Conservation (phyloP, 352 stramenopile species). For the Pythium biforme region DNA sequence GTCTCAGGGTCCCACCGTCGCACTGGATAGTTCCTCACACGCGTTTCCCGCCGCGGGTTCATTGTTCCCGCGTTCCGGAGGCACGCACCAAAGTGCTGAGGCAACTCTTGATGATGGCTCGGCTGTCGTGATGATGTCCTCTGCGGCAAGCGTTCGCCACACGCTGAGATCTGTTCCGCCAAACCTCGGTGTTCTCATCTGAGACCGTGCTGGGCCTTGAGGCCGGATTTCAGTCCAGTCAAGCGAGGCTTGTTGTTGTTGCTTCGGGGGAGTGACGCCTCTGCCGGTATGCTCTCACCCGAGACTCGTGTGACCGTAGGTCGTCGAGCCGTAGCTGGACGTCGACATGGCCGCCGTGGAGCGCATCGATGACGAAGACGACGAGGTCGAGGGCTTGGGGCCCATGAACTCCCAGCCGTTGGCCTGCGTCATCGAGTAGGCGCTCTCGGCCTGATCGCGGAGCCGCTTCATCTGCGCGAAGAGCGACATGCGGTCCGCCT, state of each 20-base stretch:
- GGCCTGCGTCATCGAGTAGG: slow-evolving; percentile 24
- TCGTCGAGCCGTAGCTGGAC: slow-evolving; percentile 13
- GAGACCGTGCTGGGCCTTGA: background rate
- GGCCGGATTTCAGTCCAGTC: background rate
- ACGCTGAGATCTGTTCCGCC: background rate
- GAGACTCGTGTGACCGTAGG: slow-evolving; percentile 10
- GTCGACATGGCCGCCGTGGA: slow-evolving; percentile 19
- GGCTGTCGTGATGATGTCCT: background rate
- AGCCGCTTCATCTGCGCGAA: slow-evolving; percentile 27
- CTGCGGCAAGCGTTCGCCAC: background rate
- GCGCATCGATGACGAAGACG: slow-evolving; percentile 13
- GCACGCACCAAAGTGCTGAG: background rate
- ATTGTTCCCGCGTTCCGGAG: background rate
- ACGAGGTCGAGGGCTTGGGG: slow-evolving; percentile 15
- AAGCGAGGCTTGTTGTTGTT: background rate
- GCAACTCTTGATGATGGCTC: background rate
- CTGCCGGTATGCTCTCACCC: background rate
- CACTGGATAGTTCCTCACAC: background rate
- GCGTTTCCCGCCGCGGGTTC: background rate
- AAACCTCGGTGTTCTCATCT: background rate
- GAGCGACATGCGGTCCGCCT: slow-evolving; percentile 23
- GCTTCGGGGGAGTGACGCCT: background rate
- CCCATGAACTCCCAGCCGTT: slow-evolving; percentile 23
- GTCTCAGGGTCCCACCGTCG: slow-evolving; percentile 1
- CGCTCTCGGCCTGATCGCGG: slow-evolving; percentile 21